Evolutionary conservation across 352 stramenopile species (phyloP), one percentile per base, ranked within the genome.

Genomic region (Pythium scleroteichum): DNA sequence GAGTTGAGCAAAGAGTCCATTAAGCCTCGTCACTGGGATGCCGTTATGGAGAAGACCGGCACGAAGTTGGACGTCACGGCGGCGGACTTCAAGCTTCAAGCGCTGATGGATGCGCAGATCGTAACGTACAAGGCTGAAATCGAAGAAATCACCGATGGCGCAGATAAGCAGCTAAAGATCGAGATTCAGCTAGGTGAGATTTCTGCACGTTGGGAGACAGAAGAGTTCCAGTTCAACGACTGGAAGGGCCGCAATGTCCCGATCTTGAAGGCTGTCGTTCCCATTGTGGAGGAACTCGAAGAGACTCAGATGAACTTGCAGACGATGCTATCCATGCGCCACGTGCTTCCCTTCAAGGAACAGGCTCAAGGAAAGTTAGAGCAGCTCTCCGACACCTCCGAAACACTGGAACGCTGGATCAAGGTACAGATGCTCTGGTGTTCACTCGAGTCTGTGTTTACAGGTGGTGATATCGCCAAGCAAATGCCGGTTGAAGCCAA

Each of bases 381-480:
- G 58, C 86, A 91, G 50, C 79, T 99, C 2, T 98, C 90, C 0
- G 96, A 99, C 65, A 99, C 96, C 7, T 98, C 92, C 8, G 97
- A 99, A 67, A 99, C 94, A 14, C 78, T 99, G 0, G 97, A 99
- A 53, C 87, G 91, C 9, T 99, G 97, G 97, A 96, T 98, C 62
- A 98, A 98, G 66, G 97, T 99, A 38, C 97, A 99, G 76, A 97
- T 98, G 82, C 83, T 99, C 47, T 99, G 97, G 97, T 98, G 94
- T 63, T 98, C 94, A 19, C 87, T 99, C 4, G 97, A 99, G 72
- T 98, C 92, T 16, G 97, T 99, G 14, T 99, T 99, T 54, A 99
- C 96, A 3, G 97, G 96, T 41, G 97, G 97, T 54, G 97, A 99
- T 78, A 99, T 99, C 64, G 96, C 96, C 8, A 99, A 99, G 73